phyloP scores from a whole-genome alignment of 345 rosid species.

The Salix suchowensis region DNA sequence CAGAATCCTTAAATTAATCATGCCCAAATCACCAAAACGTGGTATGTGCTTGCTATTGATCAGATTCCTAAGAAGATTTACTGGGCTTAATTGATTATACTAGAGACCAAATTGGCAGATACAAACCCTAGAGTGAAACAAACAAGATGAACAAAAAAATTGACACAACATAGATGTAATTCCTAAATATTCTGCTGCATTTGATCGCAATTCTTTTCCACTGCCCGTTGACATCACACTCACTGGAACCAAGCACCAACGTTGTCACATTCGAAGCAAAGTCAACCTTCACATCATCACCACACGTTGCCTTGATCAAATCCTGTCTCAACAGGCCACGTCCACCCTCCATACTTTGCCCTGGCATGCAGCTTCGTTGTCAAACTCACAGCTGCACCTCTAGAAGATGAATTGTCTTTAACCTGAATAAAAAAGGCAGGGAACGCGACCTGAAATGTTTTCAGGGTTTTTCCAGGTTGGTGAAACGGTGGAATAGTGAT shows the following conservation, averaged over 20 bases:
- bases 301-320: background rate
- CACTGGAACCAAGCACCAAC: background rate
- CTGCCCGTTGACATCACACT: slow-evolving; percentile 1
- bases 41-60: background rate
- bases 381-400: background rate
- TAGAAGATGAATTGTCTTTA: background rate
- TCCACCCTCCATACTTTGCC: slow-evolving; percentile 12
- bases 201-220: background rate
- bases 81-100: background rate
- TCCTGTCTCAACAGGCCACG: slow-evolving; percentile 10
- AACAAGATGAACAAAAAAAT: background rate
- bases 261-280: background rate
- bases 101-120: background rate
- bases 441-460: background rate
- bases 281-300: background rate
- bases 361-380: background rate
- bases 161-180: slow-evolving; percentile 3
- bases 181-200: slow-evolving; percentile 3
- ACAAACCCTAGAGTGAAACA: background rate
- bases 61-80: background rate
- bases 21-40: no score
- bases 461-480: background rate
- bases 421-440: background rate
- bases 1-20: no score
- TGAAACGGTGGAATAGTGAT: background rate